Base-by-base conservation (phyloP, 805 yeast genomes). In the Ogataea siamensis region DNA sequence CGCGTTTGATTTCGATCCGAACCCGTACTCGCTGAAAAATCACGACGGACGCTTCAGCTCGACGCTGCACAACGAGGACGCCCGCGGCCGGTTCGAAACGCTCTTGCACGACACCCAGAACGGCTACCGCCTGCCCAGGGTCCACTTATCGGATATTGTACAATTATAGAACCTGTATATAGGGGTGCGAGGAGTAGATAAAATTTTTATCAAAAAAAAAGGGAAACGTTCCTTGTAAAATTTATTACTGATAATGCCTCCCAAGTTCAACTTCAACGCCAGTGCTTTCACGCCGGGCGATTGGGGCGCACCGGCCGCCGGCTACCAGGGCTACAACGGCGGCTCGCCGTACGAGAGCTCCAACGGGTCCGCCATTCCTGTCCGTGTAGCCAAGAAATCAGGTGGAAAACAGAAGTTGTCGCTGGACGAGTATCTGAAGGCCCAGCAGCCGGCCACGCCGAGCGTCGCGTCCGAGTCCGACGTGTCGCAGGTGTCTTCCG, bases 371-470 rank as follows among this genome's bases (percentile, higher is more conserved):
- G 40, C 34, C 31, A 42, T 34, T 41, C 39, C 39, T 41, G 43
- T 35, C 31, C 38, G 37, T 10, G 44, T 30, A 20, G 27, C 36
- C 26, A 43, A 43, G 40, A 46, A 42, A 35, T 28, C 38, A 21
- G 43, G 43, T 13, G 45, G 46, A 19, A 45, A 39, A 24, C 39
- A 40, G 25, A 39, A 36, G 15, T 43, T 64, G 50, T 70, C 78
- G 10, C 73, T 72, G 50, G 80, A 76, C 40, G 80, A 74, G 40
- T 75, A 65, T 54, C 54, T 73, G 47, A 73, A 68, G 58, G 63
- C 63, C 53, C 76, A 73, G 56, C 64, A 67, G 16, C 54, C 42
- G 12, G 16, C 41, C 3, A 41, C 48, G 25, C 53, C 63, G 17
- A 49, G 43, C 11, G 31, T 35, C 27, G 40, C 32, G 14, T 32